Conservation (phyloP, 106 monocot species). For the Ottelia alismoides region DNA sequence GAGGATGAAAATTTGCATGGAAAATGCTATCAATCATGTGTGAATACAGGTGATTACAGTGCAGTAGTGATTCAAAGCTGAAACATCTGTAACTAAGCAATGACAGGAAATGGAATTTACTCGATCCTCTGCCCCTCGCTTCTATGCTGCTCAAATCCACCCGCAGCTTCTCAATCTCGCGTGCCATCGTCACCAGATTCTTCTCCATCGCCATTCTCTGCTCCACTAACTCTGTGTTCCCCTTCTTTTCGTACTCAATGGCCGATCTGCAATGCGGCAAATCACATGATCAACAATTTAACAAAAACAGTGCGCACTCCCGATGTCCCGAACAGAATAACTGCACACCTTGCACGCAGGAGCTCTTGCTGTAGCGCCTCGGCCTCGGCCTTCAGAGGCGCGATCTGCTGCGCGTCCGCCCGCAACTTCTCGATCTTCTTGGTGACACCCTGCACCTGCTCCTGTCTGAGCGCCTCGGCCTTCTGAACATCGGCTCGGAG, state of each 20-base stretch:
- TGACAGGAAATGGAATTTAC: conserved; percentile 12
- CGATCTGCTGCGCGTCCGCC: conserved; percentile 40
- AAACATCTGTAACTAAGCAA: too few species aligned
- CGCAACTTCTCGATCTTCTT: conserved; percentile 34
- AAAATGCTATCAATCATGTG: too few species aligned
- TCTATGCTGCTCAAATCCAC: conserved; percentile 26
- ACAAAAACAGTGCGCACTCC: too few species aligned
- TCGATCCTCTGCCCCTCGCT: conserved; percentile 22
- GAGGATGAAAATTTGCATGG: too few species aligned
- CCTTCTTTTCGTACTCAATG: neutral
- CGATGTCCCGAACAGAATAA: too few species aligned
- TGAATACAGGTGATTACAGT: too few species aligned
- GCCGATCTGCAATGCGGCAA: neutral
- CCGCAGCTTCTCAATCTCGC: conserved; percentile 49
- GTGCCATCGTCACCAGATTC: conserved; percentile 55
- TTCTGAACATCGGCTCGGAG: conserved; percentile 21
- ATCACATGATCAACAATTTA: neutral
- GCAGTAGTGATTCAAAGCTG: too few species aligned
- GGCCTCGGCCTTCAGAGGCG: too few species aligned
- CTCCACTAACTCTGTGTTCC: conserved; percentile 26
- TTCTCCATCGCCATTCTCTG: conserved; percentile 64
- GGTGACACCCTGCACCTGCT: conserved; percentile 30
- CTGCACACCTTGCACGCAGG: conserved; percentile 23
- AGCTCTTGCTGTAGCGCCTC: conserved; percentile 56
- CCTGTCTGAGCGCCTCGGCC: conserved; percentile 24